Percentiles rank a stretch among this genome's conserved stretches.
phyloP scores from a whole-genome alignment of 2,329 filamentous ascomycete genomes.

The Geosmithia putterillii region DNA sequence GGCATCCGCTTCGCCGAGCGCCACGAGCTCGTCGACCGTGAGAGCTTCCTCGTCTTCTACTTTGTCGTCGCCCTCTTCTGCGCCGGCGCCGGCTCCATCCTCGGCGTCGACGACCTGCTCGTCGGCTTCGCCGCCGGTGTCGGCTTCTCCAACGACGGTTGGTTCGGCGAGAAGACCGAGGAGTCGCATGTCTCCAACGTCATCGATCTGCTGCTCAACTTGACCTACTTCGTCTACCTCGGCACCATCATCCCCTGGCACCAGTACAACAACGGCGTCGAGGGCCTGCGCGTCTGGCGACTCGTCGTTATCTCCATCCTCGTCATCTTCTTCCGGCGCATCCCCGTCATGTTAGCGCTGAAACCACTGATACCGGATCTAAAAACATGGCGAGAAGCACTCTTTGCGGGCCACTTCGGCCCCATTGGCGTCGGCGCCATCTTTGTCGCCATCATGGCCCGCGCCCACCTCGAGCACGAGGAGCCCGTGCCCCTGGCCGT shows the following conservation, averaged over 20 bases:
- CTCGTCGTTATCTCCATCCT: constrained; percentile 88
- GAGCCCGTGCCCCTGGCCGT: constrained; percentile 60
- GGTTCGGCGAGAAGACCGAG: constrained; percentile 97
- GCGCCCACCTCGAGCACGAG: constrained; percentile 77
- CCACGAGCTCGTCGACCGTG: constrained; percentile 77
- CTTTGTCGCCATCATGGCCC: constrained; percentile 83
- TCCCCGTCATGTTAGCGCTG: constrained; percentile 83
- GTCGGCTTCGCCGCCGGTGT: constrained; percentile 93
- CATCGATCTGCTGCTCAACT: constrained; percentile 90
- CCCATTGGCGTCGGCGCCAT: constrained; percentile 96
- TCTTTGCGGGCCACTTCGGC: constrained; percentile 95
- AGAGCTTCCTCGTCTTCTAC: constrained; percentile 98
- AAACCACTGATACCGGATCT: constrained; percentile 94
- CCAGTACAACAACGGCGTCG: constrained; percentile 63
- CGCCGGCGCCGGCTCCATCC: constrained; percentile 79
- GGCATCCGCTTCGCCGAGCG: constrained; percentile 81
- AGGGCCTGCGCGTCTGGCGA: constrained; percentile 77
- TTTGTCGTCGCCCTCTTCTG: constrained; percentile 94
- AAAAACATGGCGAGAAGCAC: constrained; percentile 93
- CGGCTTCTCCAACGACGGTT: constrained; percentile 98
- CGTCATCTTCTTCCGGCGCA: constrained; percentile 89
- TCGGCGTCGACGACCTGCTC: constrained; percentile 86
- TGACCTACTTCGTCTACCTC: constrained; percentile 97
- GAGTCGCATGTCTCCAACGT: constrained; percentile 99
- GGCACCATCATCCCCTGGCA: constrained; percentile 96